A percentile compares a stretch with the other conserved stretches of the same genome.
These are phyloP conservation scores for Talaromyces nanjingensis DNA, from an alignment of 495 filamentous ascomycete species.

Conservation along the genomic window DNA sequence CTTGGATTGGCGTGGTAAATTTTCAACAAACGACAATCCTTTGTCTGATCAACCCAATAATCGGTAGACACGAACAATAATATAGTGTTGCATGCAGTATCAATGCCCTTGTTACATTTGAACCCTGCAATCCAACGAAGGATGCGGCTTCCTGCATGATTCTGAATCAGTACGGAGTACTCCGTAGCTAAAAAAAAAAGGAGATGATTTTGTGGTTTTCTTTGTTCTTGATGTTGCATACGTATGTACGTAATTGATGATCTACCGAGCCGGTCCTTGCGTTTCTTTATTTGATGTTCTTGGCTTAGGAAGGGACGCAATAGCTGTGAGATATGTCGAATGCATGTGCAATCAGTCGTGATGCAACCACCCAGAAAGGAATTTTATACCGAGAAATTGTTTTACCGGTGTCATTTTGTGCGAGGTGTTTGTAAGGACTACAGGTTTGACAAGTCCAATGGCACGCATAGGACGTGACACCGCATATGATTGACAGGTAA, in stretches of 20 bases:
- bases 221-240: background rate
- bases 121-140: background rate
- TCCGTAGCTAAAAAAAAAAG: background rate
- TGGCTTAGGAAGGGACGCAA: background rate
- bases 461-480: background rate
- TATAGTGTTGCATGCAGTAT: background rate
- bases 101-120: background rate
- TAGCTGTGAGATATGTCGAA: background rate
- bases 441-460: background rate
- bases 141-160: background rate
- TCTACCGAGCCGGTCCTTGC: background rate
- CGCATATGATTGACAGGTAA: background rate
- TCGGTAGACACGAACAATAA: background rate
- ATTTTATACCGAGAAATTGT: background rate
- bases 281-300: background rate
- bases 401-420: background rate
- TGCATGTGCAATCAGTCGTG: background rate
- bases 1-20: no score
- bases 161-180: background rate
- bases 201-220: background rate
- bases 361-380: background rate
- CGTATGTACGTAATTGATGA: background rate
- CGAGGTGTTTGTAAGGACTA: background rate
- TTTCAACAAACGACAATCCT: no score
- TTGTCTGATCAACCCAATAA: background rate